A percentile compares a stretch with the other conserved stretches of the same genome.
phyloP scores from a whole-genome alignment of 169 alveolate genomes.

The Plasmodium relictum region DNA sequence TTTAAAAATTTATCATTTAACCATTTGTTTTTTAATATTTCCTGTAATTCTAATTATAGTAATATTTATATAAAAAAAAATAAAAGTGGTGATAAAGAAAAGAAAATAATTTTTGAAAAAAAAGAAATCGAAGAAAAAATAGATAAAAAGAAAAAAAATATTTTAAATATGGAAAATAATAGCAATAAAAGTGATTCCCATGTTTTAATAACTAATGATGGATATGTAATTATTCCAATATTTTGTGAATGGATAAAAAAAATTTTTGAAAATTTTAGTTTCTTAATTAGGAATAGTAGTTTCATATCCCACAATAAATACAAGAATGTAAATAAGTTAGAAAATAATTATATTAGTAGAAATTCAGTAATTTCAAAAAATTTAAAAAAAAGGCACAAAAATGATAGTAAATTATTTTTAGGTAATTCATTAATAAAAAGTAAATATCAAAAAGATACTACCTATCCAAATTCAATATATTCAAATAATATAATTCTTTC shows the following conservation, averaged over 20 bases:
- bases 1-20: slow-evolving; percentile 14
- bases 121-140: background rate
- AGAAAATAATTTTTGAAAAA: too few species aligned
- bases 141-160: background rate
- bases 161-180: background rate
- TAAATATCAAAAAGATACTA: too few species aligned
- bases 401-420: too few species aligned
- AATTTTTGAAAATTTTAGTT: slow-evolving; percentile 38
- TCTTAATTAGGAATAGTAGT: slow-evolving; percentile 36
- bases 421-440: too few species aligned
- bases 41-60: background rate
- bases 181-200: background rate
- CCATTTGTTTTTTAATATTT: slow-evolving; percentile 30
- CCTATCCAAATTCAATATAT: too few species aligned
- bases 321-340: background rate
- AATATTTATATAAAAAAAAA: background rate
- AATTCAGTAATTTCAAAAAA: background rate
- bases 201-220: slow-evolving; percentile 47
- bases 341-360: background rate
- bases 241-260: slow-evolving; percentile 57
- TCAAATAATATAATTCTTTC: too few species aligned
- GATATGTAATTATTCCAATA: slow-evolving; percentile 73
- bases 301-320: slow-evolving; percentile 20
- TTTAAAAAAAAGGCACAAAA: background rate
- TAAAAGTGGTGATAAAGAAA: background rate